Evolutionary conservation across 106 monocot species (phyloP).

Genomic region (Acorus calamus): DNA sequence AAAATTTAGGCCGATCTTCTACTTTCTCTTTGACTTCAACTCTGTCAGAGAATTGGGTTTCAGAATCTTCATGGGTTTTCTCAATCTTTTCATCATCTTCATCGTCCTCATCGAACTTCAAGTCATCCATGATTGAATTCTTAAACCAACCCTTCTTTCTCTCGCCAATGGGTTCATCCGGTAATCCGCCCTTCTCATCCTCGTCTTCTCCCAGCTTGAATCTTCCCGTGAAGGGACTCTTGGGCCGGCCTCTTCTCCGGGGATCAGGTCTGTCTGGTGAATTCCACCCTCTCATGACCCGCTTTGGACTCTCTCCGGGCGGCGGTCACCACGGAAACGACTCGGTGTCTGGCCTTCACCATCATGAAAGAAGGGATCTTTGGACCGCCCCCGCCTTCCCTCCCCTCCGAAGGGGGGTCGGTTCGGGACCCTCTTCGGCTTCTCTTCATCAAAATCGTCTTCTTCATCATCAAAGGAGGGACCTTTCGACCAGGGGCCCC

Average conservation of each 20-base stretch:
- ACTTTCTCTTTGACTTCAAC: too few relatives aligned
- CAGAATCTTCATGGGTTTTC: too few relatives aligned
- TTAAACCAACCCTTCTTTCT: too few relatives aligned
- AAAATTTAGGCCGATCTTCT: too few relatives aligned
- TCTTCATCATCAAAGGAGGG: too few relatives aligned
- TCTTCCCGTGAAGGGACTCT: conserved; percentile 19
- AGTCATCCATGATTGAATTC: too few relatives aligned
- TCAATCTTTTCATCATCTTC: too few relatives aligned
- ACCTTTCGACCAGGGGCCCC: background rate
- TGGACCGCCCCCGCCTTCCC: conserved; percentile 2
- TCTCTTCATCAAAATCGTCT: background rate
- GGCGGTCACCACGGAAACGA: background rate
- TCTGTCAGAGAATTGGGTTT: too few relatives aligned
- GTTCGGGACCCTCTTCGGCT: too few relatives aligned
- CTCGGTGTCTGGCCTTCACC: background rate
- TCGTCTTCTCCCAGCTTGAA: conserved; percentile 22
- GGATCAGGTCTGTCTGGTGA: conserved; percentile 1
- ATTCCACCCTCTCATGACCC: background rate
- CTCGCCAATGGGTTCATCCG: too few relatives aligned
- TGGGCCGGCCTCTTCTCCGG: conserved; percentile 2
- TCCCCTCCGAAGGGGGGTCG: background rate
- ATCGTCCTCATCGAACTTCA: too few relatives aligned
- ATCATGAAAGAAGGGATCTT: background rate
- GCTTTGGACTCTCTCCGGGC: background rate
- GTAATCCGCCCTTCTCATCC: background rate